phyloP scores from a whole-genome alignment of 2,329 filamentous ascomycete species.

The Penicillium hordei region DNA sequence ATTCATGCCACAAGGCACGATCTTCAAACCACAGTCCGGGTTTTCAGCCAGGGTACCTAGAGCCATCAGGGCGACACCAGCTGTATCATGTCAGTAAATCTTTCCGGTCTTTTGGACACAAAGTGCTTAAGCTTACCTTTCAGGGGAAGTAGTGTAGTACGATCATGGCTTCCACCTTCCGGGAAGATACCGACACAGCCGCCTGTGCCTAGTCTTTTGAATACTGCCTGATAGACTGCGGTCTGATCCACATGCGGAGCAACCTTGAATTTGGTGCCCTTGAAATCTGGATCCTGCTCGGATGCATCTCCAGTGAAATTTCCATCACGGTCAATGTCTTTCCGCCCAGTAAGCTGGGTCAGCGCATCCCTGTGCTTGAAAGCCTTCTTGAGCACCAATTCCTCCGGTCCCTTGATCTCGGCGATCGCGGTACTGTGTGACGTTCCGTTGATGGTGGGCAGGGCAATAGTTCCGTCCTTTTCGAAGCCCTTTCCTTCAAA shows the following conservation, averaged over 20 bases:
- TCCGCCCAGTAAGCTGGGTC: slow-evolving; percentile 77
- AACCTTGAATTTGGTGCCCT: slow-evolving; percentile 80
- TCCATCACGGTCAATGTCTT: slow-evolving; percentile 67
- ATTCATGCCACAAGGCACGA: slow-evolving; percentile 97
- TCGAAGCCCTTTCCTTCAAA: slow-evolving; percentile 73
- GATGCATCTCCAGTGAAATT: slow-evolving; percentile 59
- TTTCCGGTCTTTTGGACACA: neutral
- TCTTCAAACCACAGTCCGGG: slow-evolving; percentile 84
- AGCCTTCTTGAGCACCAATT: slow-evolving; percentile 81
- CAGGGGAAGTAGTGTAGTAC: slow-evolving; percentile 83
- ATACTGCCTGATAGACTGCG: slow-evolving; percentile 90
- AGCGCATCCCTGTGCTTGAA: slow-evolving; percentile 76
- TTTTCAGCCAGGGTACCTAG: slow-evolving; percentile 82
- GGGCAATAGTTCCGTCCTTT: slow-evolving; percentile 77
- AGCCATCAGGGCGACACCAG: slow-evolving; percentile 97
- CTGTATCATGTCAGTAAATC: slow-evolving; percentile 41
- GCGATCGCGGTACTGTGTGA: slow-evolving; percentile 81
- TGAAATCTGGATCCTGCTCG: slow-evolving; percentile 58
- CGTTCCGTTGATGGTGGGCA: slow-evolving; percentile 79
- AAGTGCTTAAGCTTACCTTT: slow-evolving; percentile 59
- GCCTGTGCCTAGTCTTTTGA: slow-evolving; percentile 74
- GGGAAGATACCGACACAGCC: slow-evolving; percentile 97
- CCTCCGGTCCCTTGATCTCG: slow-evolving; percentile 75
- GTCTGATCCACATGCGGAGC: slow-evolving; percentile 94
- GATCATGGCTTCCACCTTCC: slow-evolving; percentile 93